A percentile compares a stretch with the other conserved stretches of the same genome.
These are phyloP conservation scores for Globisporangium abappressorium DNA, from an alignment of 352 stramenopile species.

Conservation along the genomic window DNA sequence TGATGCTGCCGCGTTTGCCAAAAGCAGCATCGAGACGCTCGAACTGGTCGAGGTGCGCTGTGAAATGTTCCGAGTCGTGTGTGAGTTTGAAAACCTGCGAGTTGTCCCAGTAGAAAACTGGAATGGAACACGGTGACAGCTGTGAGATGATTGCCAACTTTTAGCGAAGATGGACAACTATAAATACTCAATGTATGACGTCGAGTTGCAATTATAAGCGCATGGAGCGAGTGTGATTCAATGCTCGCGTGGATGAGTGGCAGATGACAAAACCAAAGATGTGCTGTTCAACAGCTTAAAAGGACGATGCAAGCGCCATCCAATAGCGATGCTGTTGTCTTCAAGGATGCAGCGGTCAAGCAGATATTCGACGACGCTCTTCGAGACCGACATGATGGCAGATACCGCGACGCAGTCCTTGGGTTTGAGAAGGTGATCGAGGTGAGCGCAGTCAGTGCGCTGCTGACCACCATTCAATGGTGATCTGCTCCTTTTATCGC, in stretches of 20 bases:
- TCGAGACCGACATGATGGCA: slow-evolving; percentile 30
- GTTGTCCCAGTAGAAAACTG: slow-evolving; percentile 3
- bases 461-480: background rate
- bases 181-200: background rate
- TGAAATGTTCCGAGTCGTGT: slow-evolving; percentile 31
- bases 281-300: background rate
- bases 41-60: slow-evolving; percentile 46
- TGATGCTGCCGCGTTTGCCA: slow-evolving; percentile 22
- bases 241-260: background rate
- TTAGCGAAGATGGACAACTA: background rate
- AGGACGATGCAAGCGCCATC: slow-evolving; percentile 3
- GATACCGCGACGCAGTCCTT: slow-evolving; percentile 36
- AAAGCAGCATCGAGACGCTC: slow-evolving; percentile 30
- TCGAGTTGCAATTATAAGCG: background rate
- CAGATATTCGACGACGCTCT: slow-evolving; percentile 28
- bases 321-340: background rate
- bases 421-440: slow-evolving; percentile 44
- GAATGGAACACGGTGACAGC: background rate
- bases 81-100: slow-evolving; percentile 52
- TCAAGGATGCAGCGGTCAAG: slow-evolving; percentile 31
- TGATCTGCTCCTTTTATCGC: background rate
- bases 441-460: slow-evolving; percentile 18
- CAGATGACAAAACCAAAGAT: background rate
- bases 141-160: background rate
- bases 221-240: background rate